Percentiles rank a stretch among this genome's conserved stretches.
phyloP scores from a whole-genome alignment of 805 yeast genomes.

The Saccharomycopsis malanga region DNA sequence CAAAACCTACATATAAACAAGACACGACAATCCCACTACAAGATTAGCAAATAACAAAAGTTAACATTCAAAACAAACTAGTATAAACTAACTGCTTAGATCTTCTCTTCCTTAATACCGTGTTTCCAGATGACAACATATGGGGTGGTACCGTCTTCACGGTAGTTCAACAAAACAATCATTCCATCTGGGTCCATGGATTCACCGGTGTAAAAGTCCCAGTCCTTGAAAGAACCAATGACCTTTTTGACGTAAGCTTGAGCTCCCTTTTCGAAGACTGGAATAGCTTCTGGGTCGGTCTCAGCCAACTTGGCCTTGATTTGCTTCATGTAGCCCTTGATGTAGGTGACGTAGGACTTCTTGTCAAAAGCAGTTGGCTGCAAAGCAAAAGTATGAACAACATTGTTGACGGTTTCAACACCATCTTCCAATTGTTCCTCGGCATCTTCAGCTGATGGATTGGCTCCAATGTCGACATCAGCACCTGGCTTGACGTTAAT shows the following conservation, averaged over 20 bases:
- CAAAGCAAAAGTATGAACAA: constrained; percentile 97
- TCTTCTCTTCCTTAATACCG: constrained; percentile 85
- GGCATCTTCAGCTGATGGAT: constrained; percentile 98
- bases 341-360: constrained; percentile 93
- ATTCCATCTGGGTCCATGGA: constrained; percentile 99
- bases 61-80: constrained; percentile 13
- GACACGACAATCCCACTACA: too few species aligned
- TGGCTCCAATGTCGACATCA: constrained; percentile 97
- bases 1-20: too few species aligned
- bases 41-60: too few species aligned
- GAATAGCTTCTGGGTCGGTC: constrained; percentile 78
- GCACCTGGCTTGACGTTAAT: constrained; percentile 77
- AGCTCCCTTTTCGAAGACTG: constrained; percentile 96
- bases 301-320: constrained; percentile 89
- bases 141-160: constrained; percentile 99
- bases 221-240: constrained; percentile 91
- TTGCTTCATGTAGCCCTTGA: constrained; percentile 98
- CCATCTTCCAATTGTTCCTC: constrained; percentile 78
- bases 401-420: constrained; percentile 91
- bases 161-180: constrained; percentile 97
- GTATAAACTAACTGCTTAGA: constrained; percentile 44
- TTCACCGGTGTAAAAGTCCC: constrained; percentile 99
- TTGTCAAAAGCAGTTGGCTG: constrained; percentile 95
- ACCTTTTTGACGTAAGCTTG: constrained; percentile 93
- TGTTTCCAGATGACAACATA: constrained; percentile 98